Base-by-base conservation (phyloP, 169 alveolate species). In the Cryptosporidium sp. region DNA sequence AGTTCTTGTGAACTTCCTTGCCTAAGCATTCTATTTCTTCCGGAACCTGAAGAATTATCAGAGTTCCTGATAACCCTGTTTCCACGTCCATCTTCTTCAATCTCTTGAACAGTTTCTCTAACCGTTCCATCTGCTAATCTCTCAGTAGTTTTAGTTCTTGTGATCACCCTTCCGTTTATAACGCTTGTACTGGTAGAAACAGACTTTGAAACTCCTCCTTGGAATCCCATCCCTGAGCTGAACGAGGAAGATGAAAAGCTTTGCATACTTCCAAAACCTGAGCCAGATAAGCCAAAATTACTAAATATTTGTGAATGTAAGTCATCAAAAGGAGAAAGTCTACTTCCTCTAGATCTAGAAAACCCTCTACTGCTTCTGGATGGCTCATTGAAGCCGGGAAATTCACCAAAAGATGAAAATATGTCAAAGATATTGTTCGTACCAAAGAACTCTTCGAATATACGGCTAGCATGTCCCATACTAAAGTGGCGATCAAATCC, bases 381-480 rank as follows among this genome's bases (percentile, higher is more conserved):
- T 29, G 48, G 55, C 39, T 73, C 86, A n/a, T 41, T 35, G 29
- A 73, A 73, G 8, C 86, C 86, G 3, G 70, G 86, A 16, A 73
- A 73, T 31, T 73, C 86, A 8, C 86, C 86, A 23, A 73, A 55
- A 73, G 86, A 73, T 35, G 89, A 80, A 26, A 80, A 80, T 41
- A 80, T 41, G 39, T 71, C 92, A 74, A 86, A 86, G 23, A 87
- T 85, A 65, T 86, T 71, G 55, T 26, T 67, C 18, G 86, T 87
- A 59, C 92, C 92, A 33, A 86, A 86, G 41, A 86, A 86, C n/a
- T 86, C 89, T 9, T 74, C 84, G n/a, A 86, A 86, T 61, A 86
- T 86, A 29, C 84, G 70, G 37, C 85, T 67, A 26, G 92, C 92
- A 61, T 73, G 86, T 33, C 84, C 85, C 84, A 86, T 84, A 41